Base-by-base conservation (phyloP, 768 basidiomycete species). In the Lentinula boryana region DNA sequence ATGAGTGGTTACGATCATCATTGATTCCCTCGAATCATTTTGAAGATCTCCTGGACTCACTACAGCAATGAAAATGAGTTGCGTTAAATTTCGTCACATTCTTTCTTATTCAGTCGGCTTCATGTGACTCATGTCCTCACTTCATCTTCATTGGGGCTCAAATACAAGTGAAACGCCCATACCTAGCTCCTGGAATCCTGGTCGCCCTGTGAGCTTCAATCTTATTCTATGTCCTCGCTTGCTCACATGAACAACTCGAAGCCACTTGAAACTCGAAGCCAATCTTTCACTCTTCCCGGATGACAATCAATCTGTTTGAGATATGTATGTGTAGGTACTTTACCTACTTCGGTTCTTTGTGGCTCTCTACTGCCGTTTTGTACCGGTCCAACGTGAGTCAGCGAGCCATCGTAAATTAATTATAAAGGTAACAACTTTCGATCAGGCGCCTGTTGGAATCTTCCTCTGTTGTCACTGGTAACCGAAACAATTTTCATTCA, bases 391-490 rank as follows among this genome's bases (percentile, higher is more conserved):
- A 8, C 21, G 18, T 36, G 35, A 36, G 23, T 58, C 36, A 58
- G 31, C 31, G 16, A n/a, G 43, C 18, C 27, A 23, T n/a, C 13
- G 23, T 31, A 40, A 40, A 55, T 38, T 55, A 40, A 40, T 55
- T 55, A 55, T 55, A 55, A 55, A 40, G 35, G 23, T 15, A 33
- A 35, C 27, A 50, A 10, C 31, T 52, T 52, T 33, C 51, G 51
- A 40, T 36, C n/a, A n/a, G 18, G 35, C 36, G 53, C 53, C 51
- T 52, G 51, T 10, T 41, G 18, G 31, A 18, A 38, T 31, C 27
- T 16, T 35, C 51, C 51, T 16, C 40, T 50, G 57, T 58, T 58
- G 57, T 49, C 57, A 58, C 32, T 46, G 46, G 57, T 58, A 58
- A 58, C 57, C 57, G 46, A 46, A 5, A 12, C 15, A n/a, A 15